Conservation (phyloP, 1,139 yeast species). For the Diutina scorzettiae region DNA sequence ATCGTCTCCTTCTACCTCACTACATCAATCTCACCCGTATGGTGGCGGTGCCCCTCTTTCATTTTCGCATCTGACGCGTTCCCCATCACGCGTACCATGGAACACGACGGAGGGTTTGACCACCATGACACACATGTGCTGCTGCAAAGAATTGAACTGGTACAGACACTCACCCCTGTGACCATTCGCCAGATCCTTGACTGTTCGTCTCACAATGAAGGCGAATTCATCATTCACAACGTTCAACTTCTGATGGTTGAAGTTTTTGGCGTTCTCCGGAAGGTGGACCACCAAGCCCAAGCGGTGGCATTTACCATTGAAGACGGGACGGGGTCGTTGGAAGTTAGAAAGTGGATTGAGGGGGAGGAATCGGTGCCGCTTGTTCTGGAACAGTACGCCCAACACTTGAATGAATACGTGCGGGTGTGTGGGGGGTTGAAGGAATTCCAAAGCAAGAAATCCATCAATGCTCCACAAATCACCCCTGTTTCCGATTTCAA, state of each 20-base stretch:
- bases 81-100: background rate
- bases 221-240: slow-evolving; percentile 58
- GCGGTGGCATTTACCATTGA: slow-evolving; percentile 50
- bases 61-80: too few species aligned
- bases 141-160: background rate
- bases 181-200: slow-evolving; percentile 71
- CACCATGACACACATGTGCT: background rate
- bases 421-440: slow-evolving; percentile 62
- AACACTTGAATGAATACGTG: slow-evolving; percentile 38
- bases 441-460: slow-evolving; percentile 55
- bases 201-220: slow-evolving; percentile 56
- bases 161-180: slow-evolving; percentile 52
- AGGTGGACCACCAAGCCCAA: slow-evolving; percentile 43
- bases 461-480: slow-evolving; percentile 53
- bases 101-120: slow-evolving; percentile 1
- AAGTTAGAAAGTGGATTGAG: slow-evolving; percentile 61
- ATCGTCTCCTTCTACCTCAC: too few species aligned
- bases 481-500: slow-evolving; percentile 56
- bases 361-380: slow-evolving; percentile 26
- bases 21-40: too few species aligned
- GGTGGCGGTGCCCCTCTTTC: too few species aligned
- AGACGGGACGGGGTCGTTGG: slow-evolving; percentile 77
- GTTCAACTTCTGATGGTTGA: slow-evolving; percentile 49
- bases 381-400: slow-evolving; percentile 23
- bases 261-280: slow-evolving; percentile 55